Evolutionary conservation across 2,329 filamentous ascomycete genomes (phyloP), one percentile per base, ranked within the genome.

Genomic region (Cucurbitaria berberidis): DNA sequence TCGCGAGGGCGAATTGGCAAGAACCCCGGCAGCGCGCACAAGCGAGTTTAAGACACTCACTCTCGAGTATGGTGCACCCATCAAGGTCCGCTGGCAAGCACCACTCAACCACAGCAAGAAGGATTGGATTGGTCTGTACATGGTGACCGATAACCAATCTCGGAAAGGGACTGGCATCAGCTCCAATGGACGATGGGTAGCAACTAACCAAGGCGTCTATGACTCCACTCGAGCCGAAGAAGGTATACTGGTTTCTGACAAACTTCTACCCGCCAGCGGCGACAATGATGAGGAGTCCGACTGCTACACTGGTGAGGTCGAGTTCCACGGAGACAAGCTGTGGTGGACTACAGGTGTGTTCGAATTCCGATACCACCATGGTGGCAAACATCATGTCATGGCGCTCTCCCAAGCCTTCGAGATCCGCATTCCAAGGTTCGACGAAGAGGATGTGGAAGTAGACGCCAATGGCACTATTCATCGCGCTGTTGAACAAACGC

Each of bases 301-400:
- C 51, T 82, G 87, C 60, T 84, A 91, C 3, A 82, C 84, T 11
- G 95, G 95, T 38, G 91, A 96, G 72, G 88, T 98, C 68, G 76
- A 91, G 11, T 98, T 99, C 70, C 82, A 87, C 9, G 93, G 95
- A 42, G 93, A 98, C 78, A 96, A 96, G 77, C 83, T 97, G 2
- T 99, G 91, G 88, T 99, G 95, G 95, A 96, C 90, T 0, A 90
- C 93, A 56, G 95, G 95, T 48, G 90, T 96, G 3, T 99, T 96
- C 69, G 95, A 99, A 70, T 96, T 99, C 80, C 87, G 95, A 35
- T 97, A 97, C 77, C 95, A 99, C 76, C 95, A 99, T 76, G 88
- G 91, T 63, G 92, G 92, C 50, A 89, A 89, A 67, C 92, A 99
- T 77, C 91, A 89, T 62, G 93, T 96, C 69, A 95, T 99, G 90